Evolutionary conservation across 306 rosid species (phyloP), one percentile per base, ranked within the genome.

Genomic region (Trichosanthes truncata): DNA sequence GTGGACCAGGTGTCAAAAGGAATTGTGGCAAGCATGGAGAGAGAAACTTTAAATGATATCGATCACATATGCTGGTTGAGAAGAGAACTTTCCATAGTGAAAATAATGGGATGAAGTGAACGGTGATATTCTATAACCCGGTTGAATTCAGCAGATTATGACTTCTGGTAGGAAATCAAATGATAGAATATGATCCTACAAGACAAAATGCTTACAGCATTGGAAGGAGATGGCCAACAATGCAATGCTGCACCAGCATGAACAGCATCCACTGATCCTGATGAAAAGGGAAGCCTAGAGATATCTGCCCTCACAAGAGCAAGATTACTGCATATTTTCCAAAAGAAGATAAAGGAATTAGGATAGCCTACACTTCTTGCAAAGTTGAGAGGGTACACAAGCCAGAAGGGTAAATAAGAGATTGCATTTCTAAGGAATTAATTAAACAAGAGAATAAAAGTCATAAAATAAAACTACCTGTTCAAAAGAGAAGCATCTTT

Each of bases 281-380:
- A 89, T 61, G 91, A 29, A 74, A 95, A 95, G 43, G 97, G 97
- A 81, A 95, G 99, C 89, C 99, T 88, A 40, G 97, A 89, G 67
- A 95, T 90, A 83, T 95, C 99, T 75, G 97, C 99, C 83, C 99
- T 91, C 80, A 95, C 97, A 60, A 95, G 97, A 80, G 99, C 97
- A 78, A 95, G 88, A 85, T 91, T 91, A 82, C 99, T 92, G 90
- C 91, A 82, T 74, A 81, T 69, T 85, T 77, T 82, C 63, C 74
- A 83, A 79, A 61, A 53, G 89, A 87, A 55, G 51, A 49, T 65
- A 6, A 79, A 75, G 78, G 60, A 83, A 77, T 18, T 38, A 43
- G 25, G 23, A 73, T 15, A 73, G 14, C 25, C 60, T 43, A 43
- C 38, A 61, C 76, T 45, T 20, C 56, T 73, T 23, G 25, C 41